Evolutionary conservation across 1,284 basidiomycete species (phyloP).

Genomic region (Melampsora americana): DNA sequence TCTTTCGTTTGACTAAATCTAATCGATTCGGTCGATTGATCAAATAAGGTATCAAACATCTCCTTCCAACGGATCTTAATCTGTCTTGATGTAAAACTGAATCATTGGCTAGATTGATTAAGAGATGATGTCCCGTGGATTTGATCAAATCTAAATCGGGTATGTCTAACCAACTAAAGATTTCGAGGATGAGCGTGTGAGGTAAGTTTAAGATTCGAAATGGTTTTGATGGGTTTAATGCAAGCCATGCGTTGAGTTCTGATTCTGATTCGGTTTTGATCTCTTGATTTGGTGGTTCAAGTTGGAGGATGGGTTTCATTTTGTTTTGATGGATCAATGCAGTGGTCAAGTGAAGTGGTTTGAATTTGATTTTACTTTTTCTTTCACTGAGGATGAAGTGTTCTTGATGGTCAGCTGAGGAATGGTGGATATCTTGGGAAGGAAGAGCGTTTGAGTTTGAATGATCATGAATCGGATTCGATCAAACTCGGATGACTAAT

Average conservation of each 20-base stretch:
- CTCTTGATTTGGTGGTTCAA: too few species aligned
- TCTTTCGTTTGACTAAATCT: constrained; percentile 14
- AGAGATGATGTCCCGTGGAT: neutral
- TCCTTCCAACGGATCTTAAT: neutral
- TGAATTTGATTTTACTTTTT: too few species aligned
- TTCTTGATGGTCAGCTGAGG: too few species aligned
- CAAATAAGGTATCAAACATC: constrained; percentile 15
- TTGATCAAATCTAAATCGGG: constrained; percentile 12
- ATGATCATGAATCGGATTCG: too few species aligned
- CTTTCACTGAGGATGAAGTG: too few species aligned
- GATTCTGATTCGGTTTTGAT: neutral
- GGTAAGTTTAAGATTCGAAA: constrained; percentile 16
- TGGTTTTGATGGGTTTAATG: constrained; percentile 15
- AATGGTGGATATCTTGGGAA: too few species aligned
- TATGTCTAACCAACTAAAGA: constrained; percentile 17
- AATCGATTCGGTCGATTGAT: constrained; percentile 6
- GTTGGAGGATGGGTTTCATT: too few species aligned
- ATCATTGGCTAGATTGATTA: constrained; percentile 4
- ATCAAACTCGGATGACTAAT: too few species aligned
- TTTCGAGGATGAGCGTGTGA: constrained; percentile 5
- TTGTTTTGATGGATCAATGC: too few species aligned
- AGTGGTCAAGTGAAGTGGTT: too few species aligned
- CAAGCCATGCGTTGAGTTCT: constrained; percentile 27
- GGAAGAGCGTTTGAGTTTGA: too few species aligned
- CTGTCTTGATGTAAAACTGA: constrained; percentile 8